phyloP scores from a whole-genome alignment of 176 grass and related monocot genomes.

The Musa itinerans region DNA sequence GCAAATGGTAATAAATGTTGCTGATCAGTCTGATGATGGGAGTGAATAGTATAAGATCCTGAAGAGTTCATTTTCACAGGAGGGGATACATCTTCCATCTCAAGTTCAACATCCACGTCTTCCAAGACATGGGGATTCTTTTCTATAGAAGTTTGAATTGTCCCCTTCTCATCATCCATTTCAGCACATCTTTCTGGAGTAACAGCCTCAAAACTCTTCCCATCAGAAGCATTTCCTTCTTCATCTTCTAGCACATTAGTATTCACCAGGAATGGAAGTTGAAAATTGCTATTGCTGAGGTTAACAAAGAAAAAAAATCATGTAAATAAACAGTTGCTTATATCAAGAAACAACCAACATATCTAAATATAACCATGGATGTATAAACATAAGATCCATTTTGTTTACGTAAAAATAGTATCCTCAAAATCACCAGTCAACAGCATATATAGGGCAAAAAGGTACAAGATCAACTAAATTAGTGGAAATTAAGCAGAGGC shows the following conservation, averaged over 20 bases:
- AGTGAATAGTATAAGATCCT: slow-evolving; percentile 16
- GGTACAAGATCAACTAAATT: too few relatives aligned
- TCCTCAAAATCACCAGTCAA: too few relatives aligned
- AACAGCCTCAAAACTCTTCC: slow-evolving; percentile 81
- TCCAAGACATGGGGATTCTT: slow-evolving; percentile 69
- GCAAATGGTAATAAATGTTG: slow-evolving; percentile 21
- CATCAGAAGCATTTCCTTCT: slow-evolving; percentile 40
- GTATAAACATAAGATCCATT: too few relatives aligned
- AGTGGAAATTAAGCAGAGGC: neutral
- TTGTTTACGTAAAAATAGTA: too few relatives aligned
- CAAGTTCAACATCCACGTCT: slow-evolving; percentile 85
- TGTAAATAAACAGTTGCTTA: neutral
- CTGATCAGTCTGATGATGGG: slow-evolving; percentile 19
- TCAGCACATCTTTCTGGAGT: slow-evolving; percentile 59
- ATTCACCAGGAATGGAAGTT: slow-evolving; percentile 57
- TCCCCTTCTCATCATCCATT: slow-evolving; percentile 37
- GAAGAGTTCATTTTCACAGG: slow-evolving; percentile 29
- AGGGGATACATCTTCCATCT: slow-evolving; percentile 93
- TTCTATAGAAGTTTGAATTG: slow-evolving; percentile 25
- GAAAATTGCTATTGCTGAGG: slow-evolving; percentile 72
- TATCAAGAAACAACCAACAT: neutral
- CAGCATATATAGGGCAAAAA: too few relatives aligned
- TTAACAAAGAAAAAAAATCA: slow-evolving; percentile 22
- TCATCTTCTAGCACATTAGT: slow-evolving; percentile 63
- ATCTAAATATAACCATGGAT: neutral